Evolutionary conservation across 164 flowering plant species (phyloP), one percentile per base, ranked within the genome.

Genomic region (Vitis cinerea): DNA sequence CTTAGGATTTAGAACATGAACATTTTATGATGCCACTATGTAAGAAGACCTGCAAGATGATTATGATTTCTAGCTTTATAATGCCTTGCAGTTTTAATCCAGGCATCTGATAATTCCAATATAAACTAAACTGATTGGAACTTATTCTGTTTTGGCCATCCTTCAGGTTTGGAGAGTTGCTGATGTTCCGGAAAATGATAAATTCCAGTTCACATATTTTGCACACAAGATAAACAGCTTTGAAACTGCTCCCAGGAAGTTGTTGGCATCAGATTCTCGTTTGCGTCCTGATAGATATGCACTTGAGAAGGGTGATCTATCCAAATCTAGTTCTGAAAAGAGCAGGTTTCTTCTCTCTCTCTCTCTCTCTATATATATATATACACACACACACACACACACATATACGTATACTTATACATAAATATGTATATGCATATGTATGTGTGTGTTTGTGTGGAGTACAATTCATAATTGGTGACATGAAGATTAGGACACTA

Each of bases 221-320:
- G 93, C 94, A 13, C 94, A 90, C 70, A 92, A 90, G 78, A 72
- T 92, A 63, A 92, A 92, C 73, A 90, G 97, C 80, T 86, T 92
- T 69, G 89, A 86, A 61, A 90, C 97, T 14, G 97, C 97, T 63
- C 94, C 97, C 1, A 92, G 78, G 74, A 92, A 88, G 79, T 64
- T 90, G 59, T 78, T 92, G 79, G 85, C 94, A 75, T 92, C 97
- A 56, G 97, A 92, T 81, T 92, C 97, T 71, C 93, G 97, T 58
- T 66, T 92, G 69, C 95, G 97, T 44, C 91, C 97, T 15, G 97
- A 92, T 77, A 80, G 97, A 71, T 87, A 75, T 74, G 93, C 95
- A 29, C 91, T 92, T 67, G 97, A 92, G 80, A 83, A 75, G 79
- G 93, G 92, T 51, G 95, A 92, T 71, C 65, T 87, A 30, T 77